Conservation (phyloP, 2,329 filamentous ascomycete genomes). For the Colletotrichum shisoi region DNA sequence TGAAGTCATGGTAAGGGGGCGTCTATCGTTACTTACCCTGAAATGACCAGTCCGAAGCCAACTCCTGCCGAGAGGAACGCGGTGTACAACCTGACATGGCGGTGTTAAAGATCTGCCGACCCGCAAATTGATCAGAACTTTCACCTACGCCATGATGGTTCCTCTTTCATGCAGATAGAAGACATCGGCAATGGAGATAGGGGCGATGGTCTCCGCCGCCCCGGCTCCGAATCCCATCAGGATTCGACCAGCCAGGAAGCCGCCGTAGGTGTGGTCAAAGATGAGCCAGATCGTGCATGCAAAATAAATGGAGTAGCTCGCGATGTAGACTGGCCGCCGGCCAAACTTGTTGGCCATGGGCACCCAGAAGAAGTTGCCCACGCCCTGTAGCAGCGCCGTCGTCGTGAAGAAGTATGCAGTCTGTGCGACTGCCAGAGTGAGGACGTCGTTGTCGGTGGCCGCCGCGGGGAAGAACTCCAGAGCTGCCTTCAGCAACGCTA, state of each 20-base stretch:
- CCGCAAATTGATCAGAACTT: background rate
- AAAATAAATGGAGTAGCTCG: constrained; percentile 56
- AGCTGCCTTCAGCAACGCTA: constrained; percentile 59
- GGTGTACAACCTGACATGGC: constrained; percentile 48
- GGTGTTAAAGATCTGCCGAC: constrained; percentile 8
- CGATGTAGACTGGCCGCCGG: constrained; percentile 54
- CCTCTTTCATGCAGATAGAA: constrained; percentile 67
- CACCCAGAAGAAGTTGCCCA: constrained; percentile 58
- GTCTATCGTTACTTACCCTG: constrained; percentile 45
- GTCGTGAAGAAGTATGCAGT: constrained; percentile 63
- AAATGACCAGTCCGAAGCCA: constrained; percentile 54
- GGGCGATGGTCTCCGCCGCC: constrained; percentile 60
- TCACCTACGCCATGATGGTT: constrained; percentile 57
- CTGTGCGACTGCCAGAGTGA: constrained; percentile 50
- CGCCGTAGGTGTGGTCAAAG: constrained; percentile 52
- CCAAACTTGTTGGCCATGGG: constrained; percentile 57
- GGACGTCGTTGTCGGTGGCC: constrained; percentile 43
- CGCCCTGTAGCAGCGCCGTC: constrained; percentile 59
- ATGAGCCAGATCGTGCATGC: constrained; percentile 54
- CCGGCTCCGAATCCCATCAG: constrained; percentile 63
- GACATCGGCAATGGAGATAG: constrained; percentile 62
- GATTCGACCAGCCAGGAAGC: constrained; percentile 57
- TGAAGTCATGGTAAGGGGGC: background rate
- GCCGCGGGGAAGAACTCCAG: constrained; percentile 56
- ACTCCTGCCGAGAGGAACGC: constrained; percentile 54